phyloP scores from a whole-genome alignment of 2,329 filamentous ascomycete species.

The Diaporthe vaccinii region DNA sequence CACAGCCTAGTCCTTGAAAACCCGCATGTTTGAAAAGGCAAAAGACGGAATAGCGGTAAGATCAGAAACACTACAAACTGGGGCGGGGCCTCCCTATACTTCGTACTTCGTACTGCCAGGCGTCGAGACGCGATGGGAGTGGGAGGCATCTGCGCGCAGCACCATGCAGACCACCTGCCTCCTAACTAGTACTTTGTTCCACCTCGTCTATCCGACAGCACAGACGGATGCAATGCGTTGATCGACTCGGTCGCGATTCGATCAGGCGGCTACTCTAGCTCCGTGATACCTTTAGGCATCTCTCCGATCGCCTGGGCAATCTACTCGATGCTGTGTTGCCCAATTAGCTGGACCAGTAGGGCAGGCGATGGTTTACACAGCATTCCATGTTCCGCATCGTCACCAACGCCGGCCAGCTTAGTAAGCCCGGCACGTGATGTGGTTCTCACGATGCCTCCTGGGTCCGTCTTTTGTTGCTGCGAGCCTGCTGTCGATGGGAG shows the following conservation, averaged over 20 bases:
- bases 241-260: constrained; percentile 21
- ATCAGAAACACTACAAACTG: not conserved
- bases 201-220: constrained; percentile 1
- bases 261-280: constrained; percentile 34
- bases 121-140: not conserved
- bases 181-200: not conserved
- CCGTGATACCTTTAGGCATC: constrained; percentile 29
- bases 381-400: constrained; percentile 9
- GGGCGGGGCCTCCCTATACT: not conserved
- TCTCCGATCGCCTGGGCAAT: constrained; percentile 20
- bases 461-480: not conserved
- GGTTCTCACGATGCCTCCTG: constrained; percentile 3
- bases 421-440: constrained; percentile 27
- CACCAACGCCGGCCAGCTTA: constrained; percentile 10
- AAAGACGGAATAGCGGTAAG: not conserved
- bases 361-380: constrained; percentile 17
- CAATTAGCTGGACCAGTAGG: constrained; percentile 5
- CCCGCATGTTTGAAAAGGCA: not conserved
- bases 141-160: not conserved
- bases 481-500: too few species aligned
- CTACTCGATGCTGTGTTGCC: constrained; percentile 33
- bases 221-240: not conserved
- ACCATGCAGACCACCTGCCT: not conserved
- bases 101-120: not conserved
- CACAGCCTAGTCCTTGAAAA: constrained; percentile 5